Evolutionary conservation across 2,329 filamentous ascomycete genomes (phyloP).

Genomic region (Penicillium sp.): DNA sequence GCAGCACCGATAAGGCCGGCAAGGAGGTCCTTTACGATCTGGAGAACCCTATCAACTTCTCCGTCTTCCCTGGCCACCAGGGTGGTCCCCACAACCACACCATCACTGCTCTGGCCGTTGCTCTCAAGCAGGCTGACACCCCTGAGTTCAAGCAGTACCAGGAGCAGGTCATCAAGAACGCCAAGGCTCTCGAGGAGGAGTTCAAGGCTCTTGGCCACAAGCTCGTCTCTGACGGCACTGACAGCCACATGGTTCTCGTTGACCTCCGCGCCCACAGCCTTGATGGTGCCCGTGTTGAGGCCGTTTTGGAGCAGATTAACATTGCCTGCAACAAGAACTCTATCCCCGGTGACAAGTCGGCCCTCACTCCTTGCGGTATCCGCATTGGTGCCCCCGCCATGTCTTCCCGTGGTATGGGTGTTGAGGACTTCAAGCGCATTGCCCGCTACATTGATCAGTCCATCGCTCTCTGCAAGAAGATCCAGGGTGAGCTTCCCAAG

Average conservation of each 20-base stretch:
- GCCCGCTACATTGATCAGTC: conserved; percentile 82
- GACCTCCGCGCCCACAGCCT: conserved; percentile 87
- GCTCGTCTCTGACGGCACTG: conserved; percentile 89
- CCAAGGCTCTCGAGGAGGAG: conserved; percentile 79
- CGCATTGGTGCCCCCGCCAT: conserved; percentile 97
- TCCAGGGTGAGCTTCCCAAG: conserved; percentile 84
- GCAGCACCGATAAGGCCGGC: conserved; percentile 81
- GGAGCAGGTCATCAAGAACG: conserved; percentile 82
- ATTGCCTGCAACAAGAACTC: conserved; percentile 99
- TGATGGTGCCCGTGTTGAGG: conserved; percentile 89
- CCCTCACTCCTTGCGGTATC: conserved; percentile 89
- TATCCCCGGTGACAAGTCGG: conserved; percentile 95
- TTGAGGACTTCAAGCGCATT: conserved; percentile 88
- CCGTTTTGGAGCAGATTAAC: conserved; percentile 95
- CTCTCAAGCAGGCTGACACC: conserved; percentile 86
- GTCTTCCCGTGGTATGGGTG: conserved; percentile 91
- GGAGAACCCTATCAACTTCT: conserved; percentile 88
- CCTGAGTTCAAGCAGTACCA: conserved; percentile 93
- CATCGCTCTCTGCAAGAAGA: conserved; percentile 85
- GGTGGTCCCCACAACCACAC: conserved; percentile 99
- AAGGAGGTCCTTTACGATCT: conserved; percentile 85
- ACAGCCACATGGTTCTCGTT: conserved; percentile 92
- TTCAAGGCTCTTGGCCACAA: conserved; percentile 70
- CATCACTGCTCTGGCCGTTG: conserved; percentile 91
- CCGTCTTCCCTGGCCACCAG: conserved; percentile 97